A percentile compares a stretch with the other conserved stretches of the same genome.
These are phyloP conservation scores for Fusarium sacchari DNA, from an alignment of 2,329 filamentous ascomycete genomes.

Conservation along the genomic window DNA sequence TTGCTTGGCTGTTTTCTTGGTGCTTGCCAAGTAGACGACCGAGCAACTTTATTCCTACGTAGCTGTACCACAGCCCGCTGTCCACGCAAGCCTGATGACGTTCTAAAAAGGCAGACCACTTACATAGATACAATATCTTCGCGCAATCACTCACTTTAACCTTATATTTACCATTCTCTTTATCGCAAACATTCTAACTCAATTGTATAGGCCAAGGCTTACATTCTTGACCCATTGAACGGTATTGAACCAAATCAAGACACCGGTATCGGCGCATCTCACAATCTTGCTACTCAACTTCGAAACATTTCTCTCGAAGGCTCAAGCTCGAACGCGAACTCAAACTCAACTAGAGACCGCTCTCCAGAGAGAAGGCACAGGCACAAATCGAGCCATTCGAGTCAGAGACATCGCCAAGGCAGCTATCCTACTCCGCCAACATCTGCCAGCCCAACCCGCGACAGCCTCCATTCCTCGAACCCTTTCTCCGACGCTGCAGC, in stretches of 20 bases:
- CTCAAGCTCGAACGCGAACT: slow-evolving; percentile 16
- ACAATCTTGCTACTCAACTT: slow-evolving; percentile 35
- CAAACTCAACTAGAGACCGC: slow-evolving; percentile 8
- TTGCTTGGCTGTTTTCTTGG: slow-evolving; percentile 25
- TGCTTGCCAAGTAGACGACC: slow-evolving; percentile 30
- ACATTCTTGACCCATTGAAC: slow-evolving; percentile 75
- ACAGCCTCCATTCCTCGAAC: slow-evolving; percentile 58
- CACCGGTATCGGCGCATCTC: slow-evolving; percentile 58
- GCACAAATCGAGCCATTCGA: slow-evolving; percentile 9
- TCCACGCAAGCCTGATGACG: slow-evolving; percentile 42
- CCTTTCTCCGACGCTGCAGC: slow-evolving; percentile 47
- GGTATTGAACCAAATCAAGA: slow-evolving; percentile 74
- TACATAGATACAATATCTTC: background rate
- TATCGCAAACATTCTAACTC: slow-evolving; percentile 4
- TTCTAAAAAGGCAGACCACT: slow-evolving; percentile 18
- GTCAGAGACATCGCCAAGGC: slow-evolving; percentile 19
- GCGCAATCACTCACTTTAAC: background rate
- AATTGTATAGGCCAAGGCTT: slow-evolving; percentile 66
- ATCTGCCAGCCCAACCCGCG: slow-evolving; percentile 63
- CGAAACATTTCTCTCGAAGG: slow-evolving; percentile 30
- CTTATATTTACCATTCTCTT: background rate
- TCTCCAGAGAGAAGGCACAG: slow-evolving; percentile 8
- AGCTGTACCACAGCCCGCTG: slow-evolving; percentile 16
- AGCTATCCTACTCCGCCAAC: slow-evolving; percentile 60
- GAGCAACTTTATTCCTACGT: background rate